Percentiles rank a stretch among this genome's conserved stretches.
Evolutionary conservation across 1,139 yeast species (phyloP).

Genomic region (Debaryomycetaceae sp.): DNA sequence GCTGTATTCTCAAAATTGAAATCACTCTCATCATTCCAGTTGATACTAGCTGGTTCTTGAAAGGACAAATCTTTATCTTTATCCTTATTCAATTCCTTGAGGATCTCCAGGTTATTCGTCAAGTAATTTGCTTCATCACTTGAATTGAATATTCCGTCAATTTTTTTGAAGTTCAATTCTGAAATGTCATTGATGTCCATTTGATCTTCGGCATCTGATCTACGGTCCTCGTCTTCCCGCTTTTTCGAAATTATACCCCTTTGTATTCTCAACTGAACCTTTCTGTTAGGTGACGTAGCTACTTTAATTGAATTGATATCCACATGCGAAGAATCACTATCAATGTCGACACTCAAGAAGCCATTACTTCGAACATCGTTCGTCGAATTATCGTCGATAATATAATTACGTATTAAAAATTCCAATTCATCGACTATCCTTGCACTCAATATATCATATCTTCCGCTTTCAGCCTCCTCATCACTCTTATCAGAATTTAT

Average conservation of each 20-base stretch:
- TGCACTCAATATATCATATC: constrained; percentile 75
- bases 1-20: constrained; percentile 27
- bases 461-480: constrained; percentile 26
- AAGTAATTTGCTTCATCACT: constrained; percentile 9
- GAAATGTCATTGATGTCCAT: constrained; percentile 39
- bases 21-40: constrained; percentile 41
- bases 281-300: not conserved
- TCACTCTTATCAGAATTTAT: not conserved
- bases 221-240: constrained; percentile 1
- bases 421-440: constrained; percentile 74
- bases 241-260: constrained; percentile 12
- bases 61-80: constrained; percentile 33
- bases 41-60: constrained; percentile 40
- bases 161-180: constrained; percentile 36
- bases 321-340: not conserved
- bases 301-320: not conserved
- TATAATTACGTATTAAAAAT: constrained; percentile 35
- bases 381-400: constrained; percentile 19
- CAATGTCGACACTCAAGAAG: not conserved
- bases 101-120: not conserved
- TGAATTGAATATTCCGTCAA: constrained; percentile 35
- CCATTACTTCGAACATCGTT: constrained; percentile 24
- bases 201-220: constrained; percentile 11
- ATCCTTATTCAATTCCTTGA: constrained; percentile 5
- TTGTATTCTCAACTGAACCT: constrained; percentile 1